Evolutionary conservation across 2,329 filamentous ascomycete genomes (phyloP).

Genomic region (Parafenestella ontariensis): DNA sequence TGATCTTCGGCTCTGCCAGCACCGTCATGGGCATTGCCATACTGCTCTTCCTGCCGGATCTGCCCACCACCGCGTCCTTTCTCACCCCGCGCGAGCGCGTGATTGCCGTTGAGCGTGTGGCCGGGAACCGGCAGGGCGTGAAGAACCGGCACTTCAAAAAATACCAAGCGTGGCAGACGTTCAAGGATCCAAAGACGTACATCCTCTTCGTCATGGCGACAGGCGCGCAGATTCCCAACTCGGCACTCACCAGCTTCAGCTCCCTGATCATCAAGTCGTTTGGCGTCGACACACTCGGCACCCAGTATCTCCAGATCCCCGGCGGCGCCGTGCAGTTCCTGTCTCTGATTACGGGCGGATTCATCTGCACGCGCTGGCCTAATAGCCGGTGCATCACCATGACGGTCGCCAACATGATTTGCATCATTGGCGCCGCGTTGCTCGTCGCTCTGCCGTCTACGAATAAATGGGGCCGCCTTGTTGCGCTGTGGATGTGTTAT

Average conservation of each 20-base stretch:
- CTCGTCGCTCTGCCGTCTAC: slow-evolving; percentile 22
- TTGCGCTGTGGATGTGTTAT: slow-evolving; percentile 48
- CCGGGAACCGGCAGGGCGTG: slow-evolving; percentile 58
- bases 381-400: not conserved
- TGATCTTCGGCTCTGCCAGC: slow-evolving; percentile 60
- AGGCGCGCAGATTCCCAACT: slow-evolving; percentile 64
- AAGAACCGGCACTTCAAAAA: slow-evolving; percentile 58
- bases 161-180: slow-evolving; percentile 53
- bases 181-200: slow-evolving; percentile 53
- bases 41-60: slow-evolving; percentile 63
- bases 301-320: slow-evolving; percentile 70
- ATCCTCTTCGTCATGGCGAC: slow-evolving; percentile 49
- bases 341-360: slow-evolving; percentile 45
- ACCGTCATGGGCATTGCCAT: slow-evolving; percentile 49
- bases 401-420: slow-evolving; percentile 44
- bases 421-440: slow-evolving; percentile 28
- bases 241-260: slow-evolving; percentile 62
- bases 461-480: slow-evolving; percentile 36
- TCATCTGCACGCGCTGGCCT: slow-evolving; percentile 5
- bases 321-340: slow-evolving; percentile 57
- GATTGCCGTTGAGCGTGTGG: slow-evolving; percentile 50
- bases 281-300: not conserved
- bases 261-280: slow-evolving; percentile 52
- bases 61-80: slow-evolving; percentile 31
- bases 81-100: slow-evolving; percentile 23